Evolutionary conservation across 192 early-diverging fungal genomes (phyloP).

Genomic region (Glomus cerebriforme): DNA sequence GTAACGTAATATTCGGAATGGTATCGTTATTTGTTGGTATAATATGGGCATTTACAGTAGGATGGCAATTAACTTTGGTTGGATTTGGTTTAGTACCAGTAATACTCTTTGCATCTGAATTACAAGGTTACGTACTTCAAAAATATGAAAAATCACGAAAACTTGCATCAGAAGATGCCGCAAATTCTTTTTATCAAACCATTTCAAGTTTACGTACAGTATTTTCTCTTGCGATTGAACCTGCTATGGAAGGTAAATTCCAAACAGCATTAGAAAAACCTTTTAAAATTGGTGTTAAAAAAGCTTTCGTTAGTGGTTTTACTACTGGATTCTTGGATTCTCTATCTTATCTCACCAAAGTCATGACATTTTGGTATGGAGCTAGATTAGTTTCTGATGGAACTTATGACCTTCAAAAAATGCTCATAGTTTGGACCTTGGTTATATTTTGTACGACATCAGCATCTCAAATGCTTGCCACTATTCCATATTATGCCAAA

Average conservation of each 20-base stretch:
- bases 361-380: constrained; percentile 23
- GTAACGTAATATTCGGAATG: constrained; percentile 10
- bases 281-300: constrained; percentile 18
- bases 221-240: constrained; percentile 18
- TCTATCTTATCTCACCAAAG: constrained; percentile 22
- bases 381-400: constrained; percentile 5
- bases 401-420: constrained; percentile 21
- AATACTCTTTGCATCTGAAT: not conserved
- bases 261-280: not conserved
- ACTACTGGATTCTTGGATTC: constrained; percentile 3
- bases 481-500: constrained; percentile 20
- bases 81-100: constrained; percentile 18
- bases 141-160: constrained; percentile 26
- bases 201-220: constrained; percentile 26
- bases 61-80: constrained; percentile 31
- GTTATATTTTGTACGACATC: constrained; percentile 28
- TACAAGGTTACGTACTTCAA: constrained; percentile 21
- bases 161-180: not conserved
- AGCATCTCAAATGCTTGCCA: not conserved
- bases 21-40: constrained; percentile 26
- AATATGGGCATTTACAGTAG: constrained; percentile 3
- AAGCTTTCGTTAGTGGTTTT: constrained; percentile 16
- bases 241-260: not conserved
- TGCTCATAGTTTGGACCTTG: constrained; percentile 24
- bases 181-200: constrained; percentile 29